A percentile compares a stretch with the other conserved stretches of the same genome.
phyloP scores from a whole-genome alignment of 2,329 filamentous ascomycete genomes.

The Fusarium sp. region DNA sequence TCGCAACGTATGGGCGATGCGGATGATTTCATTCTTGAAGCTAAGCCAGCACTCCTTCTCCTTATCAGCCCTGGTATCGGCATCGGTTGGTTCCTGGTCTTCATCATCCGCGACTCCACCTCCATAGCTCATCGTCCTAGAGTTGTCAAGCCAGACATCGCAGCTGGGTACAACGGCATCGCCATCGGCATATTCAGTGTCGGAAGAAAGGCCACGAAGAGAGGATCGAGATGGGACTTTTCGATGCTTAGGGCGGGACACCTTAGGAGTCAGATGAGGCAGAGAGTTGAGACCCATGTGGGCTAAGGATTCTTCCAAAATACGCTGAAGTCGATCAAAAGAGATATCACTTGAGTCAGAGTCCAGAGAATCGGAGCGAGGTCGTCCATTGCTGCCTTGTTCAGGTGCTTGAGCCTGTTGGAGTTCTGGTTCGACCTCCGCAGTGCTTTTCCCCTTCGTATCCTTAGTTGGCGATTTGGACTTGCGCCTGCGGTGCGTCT shows the following conservation, averaged over 20 bases:
- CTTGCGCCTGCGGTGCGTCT: constrained; percentile 55
- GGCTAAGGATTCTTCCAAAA: constrained; percentile 76
- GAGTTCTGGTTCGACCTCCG: constrained; percentile 7
- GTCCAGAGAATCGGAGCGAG: constrained; percentile 66
- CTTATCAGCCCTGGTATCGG: constrained; percentile 65
- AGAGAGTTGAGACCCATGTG: constrained; percentile 62
- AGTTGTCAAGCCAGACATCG: constrained; percentile 88
- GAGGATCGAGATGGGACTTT: constrained; percentile 49
- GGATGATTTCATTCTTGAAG: constrained; percentile 94
- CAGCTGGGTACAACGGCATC: constrained; percentile 86
- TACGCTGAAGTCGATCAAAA: constrained; percentile 83
- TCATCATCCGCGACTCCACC: constrained; percentile 60
- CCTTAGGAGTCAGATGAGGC: constrained; percentile 57
- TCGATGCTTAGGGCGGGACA: constrained; percentile 57
- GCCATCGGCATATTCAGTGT: constrained; percentile 86
- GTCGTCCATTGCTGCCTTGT: constrained; percentile 36
- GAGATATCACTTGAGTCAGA: constrained; percentile 78
- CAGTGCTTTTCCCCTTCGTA: constrained; percentile 40
- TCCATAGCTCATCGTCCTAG: constrained; percentile 83
- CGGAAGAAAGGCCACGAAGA: constrained; percentile 73
- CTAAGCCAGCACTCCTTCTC: constrained; percentile 82
- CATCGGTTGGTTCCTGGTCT: constrained; percentile 46
- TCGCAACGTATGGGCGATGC: constrained; percentile 86
- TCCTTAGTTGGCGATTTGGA: constrained; percentile 53
- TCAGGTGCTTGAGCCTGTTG: constrained; percentile 36